Base-by-base conservation (phyloP, 148 eudicot genomes). In the Cornus controversa region DNA sequence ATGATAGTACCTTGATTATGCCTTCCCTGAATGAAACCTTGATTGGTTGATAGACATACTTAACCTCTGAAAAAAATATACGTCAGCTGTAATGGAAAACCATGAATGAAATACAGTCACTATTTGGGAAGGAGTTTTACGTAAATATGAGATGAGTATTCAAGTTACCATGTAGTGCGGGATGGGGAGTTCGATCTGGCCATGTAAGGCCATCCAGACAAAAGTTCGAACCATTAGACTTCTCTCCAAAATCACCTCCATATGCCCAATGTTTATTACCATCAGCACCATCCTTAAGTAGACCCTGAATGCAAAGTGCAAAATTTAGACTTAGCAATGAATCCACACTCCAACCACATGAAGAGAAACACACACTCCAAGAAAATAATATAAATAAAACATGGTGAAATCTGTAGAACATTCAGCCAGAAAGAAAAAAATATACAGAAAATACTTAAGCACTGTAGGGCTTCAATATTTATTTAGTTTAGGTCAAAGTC, bases 241-340 rank as follows among this genome's bases (percentile, higher is more conserved):
- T 75, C 88, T 95, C 98, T 50, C 98, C 98, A 84, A 91, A 95
- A 85, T 95, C 97, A 69, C 98, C 98, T 79, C 98, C 98, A 84
- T 95, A 95, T 63, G 96, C 97, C 98, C 98, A 95, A 77, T 84
- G 88, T 84, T 91, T 95, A 40, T 70, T 79, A 71, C 97, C 94
- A 85, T 89, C 89, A 50, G 76, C 80, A 67, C 91, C 93, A 82
- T 83, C 92, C 86, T 91, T 95, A 81, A 93, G 80, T 69, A 95
- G 78, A 72, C 90, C 98, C 98, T 94, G 78, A 50, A 87, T 42
- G 24, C 47, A 72, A 78, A 63, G 13, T n/a, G 26, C 63, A 67
- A 63, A 76, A 63, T 1, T 11, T 27, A 68, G 62, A 42, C 58
- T 67, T 69, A 58, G 28, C 2, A n/a, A 47, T 22, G 8, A 60